These are phyloP conservation scores for Wickerhamomyces alni DNA, from an alignment of 805 yeast genomes.

Conservation along the genomic window DNA sequence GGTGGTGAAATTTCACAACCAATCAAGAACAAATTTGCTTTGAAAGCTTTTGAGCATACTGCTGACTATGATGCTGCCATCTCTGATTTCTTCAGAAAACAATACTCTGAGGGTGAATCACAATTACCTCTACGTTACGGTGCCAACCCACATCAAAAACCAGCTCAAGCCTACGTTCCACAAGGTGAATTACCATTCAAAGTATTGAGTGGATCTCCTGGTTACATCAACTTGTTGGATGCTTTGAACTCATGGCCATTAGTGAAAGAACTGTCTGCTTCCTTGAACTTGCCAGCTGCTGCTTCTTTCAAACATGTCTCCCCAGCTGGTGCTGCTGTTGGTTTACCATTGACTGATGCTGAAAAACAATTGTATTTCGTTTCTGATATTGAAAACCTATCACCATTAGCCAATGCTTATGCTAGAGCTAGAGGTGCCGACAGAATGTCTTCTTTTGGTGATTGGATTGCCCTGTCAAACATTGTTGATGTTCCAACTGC, in stretches of 20 bases:
- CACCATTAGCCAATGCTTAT: constrained; percentile 96
- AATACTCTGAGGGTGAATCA: constrained; percentile 82
- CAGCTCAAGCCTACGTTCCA: constrained; percentile 92
- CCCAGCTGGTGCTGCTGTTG: constrained; percentile 99
- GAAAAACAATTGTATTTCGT: constrained; percentile 97
- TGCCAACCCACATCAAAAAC: constrained; percentile 98
- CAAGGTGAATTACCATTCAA: constrained; percentile 89
- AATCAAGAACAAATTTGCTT: constrained; percentile 77
- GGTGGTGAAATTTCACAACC: constrained; percentile 64
- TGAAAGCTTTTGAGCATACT: constrained; percentile 97
- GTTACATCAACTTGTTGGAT: constrained; percentile 93
- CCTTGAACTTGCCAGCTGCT: constrained; percentile 95
- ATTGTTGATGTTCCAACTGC: constrained; percentile 96
- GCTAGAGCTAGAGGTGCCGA: constrained; percentile 99
- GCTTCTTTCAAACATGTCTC: constrained; percentile 98
- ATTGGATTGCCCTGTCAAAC: constrained; percentile 94
- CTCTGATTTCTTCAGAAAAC: constrained; percentile 95
- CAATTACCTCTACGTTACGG: constrained; percentile 97
- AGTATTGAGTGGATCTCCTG: constrained; percentile 93
- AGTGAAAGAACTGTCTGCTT: constrained; percentile 92
- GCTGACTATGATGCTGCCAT: constrained; percentile 96
- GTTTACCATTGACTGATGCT: constrained; percentile 81
- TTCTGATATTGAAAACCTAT: constrained; percentile 86
- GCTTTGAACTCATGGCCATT: constrained; percentile 98
- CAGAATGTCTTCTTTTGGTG: constrained; percentile 99